A percentile compares a stretch with the other conserved stretches of the same genome.
Conservation (phyloP, 1,284 basidiomycete species). For the Cutaneotrichosporon arboriforme region DNA sequence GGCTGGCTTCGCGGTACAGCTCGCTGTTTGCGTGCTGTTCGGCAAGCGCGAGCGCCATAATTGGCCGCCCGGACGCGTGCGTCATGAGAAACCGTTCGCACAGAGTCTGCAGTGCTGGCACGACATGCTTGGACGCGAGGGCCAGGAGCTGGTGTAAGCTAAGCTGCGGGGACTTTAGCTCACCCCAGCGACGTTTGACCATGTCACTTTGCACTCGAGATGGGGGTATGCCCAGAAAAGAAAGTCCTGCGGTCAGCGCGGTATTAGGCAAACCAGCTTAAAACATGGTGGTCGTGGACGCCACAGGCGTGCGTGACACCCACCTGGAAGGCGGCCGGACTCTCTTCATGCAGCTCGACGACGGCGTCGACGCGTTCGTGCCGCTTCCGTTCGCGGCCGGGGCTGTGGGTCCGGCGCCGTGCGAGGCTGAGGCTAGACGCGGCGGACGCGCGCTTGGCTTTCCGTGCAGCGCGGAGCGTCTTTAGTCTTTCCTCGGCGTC, state of each 20-base stretch:
- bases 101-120: constrained; percentile 69
- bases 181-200: constrained; percentile 80
- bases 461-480: background rate
- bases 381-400: background rate
- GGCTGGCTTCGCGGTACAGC: constrained; percentile 77
- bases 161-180: background rate
- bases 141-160: constrained; percentile 28
- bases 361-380: constrained; percentile 26
- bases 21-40: constrained; percentile 81
- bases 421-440: constrained; percentile 1
- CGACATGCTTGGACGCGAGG: constrained; percentile 52
- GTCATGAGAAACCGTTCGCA: constrained; percentile 81
- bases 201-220: constrained; percentile 81
- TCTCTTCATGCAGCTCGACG: constrained; percentile 40
- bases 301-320: background rate
- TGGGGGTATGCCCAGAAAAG: constrained; percentile 47
- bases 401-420: constrained; percentile 1
- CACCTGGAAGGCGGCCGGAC: constrained; percentile 37
- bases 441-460: background rate
- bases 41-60: constrained; percentile 83
- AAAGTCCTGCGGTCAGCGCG: constrained; percentile 29
- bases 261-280: too few relatives aligned
- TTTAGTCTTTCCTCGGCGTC: background rate
- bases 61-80: constrained; percentile 81
- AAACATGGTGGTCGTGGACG: background rate